These are phyloP conservation scores for Trypanosoma congolense DNA, from an alignment of 208 protist genomes.

Conservation along the genomic window DNA sequence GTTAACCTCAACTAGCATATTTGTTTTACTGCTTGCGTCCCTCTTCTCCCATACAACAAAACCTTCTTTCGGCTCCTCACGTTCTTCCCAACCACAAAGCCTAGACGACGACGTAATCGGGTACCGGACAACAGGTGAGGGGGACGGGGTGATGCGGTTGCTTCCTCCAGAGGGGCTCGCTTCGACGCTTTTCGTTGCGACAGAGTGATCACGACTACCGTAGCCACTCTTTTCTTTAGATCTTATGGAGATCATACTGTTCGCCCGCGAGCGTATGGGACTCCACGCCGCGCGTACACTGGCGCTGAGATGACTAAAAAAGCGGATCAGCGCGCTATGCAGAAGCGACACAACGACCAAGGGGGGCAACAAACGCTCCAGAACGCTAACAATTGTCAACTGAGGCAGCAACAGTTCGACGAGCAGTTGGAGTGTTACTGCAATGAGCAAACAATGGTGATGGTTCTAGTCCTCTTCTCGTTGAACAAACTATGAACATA, in stretches of 20 bases:
- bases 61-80: background rate
- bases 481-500: slow-evolving; percentile 4
- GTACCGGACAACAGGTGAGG: too few relatives aligned
- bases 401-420: background rate
- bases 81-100: background rate
- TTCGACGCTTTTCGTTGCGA: too few relatives aligned
- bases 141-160: too few relatives aligned
- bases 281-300: too few relatives aligned
- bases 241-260: too few relatives aligned
- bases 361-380: background rate
- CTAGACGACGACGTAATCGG: background rate
- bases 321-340: slow-evolving; percentile 1
- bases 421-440: slow-evolving; percentile 8
- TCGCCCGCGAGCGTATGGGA: too few relatives aligned
- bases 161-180: too few relatives aligned
- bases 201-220: too few relatives aligned
- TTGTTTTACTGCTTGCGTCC: background rate
- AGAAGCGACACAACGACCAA: slow-evolving; percentile 9
- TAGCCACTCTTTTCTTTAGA: too few relatives aligned
- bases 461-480: slow-evolving; percentile 1
- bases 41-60: background rate
- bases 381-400: background rate
- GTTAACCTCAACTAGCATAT: slow-evolving; percentile 12
- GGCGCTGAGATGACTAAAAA: too few relatives aligned
- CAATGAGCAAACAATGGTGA: background rate